Conservation (phyloP, 108 stramenopile genomes). For the Parietichytrium sp. region DNA sequence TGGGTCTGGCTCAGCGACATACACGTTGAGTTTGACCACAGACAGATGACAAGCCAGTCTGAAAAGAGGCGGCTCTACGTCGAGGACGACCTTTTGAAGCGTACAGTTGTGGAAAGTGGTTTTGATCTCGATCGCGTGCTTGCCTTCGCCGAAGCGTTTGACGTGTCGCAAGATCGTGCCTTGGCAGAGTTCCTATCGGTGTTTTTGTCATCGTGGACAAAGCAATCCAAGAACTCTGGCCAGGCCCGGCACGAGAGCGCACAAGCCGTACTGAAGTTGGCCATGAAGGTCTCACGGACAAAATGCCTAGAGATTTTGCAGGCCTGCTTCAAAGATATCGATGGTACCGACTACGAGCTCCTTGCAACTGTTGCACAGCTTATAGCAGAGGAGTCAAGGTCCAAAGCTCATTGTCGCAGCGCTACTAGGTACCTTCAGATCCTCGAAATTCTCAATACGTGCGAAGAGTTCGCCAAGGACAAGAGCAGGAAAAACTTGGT, state of each 20-base stretch:
- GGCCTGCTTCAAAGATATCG: neutral
- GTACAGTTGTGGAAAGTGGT: neutral
- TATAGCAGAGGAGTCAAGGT: neutral
- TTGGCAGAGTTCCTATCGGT: neutral
- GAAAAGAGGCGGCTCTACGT: neutral
- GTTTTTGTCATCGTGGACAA: too few species aligned
- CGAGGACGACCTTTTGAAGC: neutral
- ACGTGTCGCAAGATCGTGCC: neutral
- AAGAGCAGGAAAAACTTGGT: too few species aligned
- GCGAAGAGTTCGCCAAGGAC: too few species aligned
- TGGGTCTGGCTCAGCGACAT: neutral
- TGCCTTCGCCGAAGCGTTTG: neutral
- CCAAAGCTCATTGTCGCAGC: too few species aligned
- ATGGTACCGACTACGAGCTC: neutral
- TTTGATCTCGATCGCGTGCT: neutral
- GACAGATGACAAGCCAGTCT: neutral
- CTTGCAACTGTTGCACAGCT: neutral
- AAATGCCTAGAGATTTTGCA: neutral
- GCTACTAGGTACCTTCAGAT: slow-evolving; percentile 29
- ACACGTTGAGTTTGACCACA: neutral
- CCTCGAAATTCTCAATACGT: neutral
- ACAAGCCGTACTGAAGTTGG: slow-evolving; percentile 37
- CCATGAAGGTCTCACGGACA: neutral
- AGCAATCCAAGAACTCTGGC: too few species aligned
- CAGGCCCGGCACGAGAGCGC: too few species aligned